Conservation (phyloP, 2,329 filamentous ascomycete genomes). For the Hypoxylon sp. region DNA sequence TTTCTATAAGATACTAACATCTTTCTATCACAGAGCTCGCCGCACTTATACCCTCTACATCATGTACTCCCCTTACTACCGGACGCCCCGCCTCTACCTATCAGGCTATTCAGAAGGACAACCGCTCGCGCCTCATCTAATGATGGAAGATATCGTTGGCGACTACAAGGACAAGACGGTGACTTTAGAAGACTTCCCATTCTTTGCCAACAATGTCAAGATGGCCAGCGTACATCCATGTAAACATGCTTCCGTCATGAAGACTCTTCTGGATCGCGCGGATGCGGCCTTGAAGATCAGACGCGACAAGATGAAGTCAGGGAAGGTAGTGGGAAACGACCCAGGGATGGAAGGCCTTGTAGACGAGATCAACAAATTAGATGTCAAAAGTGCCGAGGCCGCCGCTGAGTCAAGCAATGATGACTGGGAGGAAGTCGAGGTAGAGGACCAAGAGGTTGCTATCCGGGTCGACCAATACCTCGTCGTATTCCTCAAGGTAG, state of each 20-base stretch:
- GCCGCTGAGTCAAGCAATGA: constrained; percentile 67
- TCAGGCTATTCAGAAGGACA: constrained; percentile 90
- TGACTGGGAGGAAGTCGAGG: constrained; percentile 77
- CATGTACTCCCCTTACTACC: constrained; percentile 96
- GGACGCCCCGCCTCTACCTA: constrained; percentile 93
- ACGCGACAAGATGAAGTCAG: constrained; percentile 81
- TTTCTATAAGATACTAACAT: constrained; percentile 38
- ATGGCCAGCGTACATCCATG: constrained; percentile 98
- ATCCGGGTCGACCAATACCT: constrained; percentile 92
- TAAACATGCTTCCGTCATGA: constrained; percentile 98
- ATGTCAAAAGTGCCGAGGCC: constrained; percentile 67
- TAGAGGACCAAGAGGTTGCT: constrained; percentile 79
- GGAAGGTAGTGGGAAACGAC: constrained; percentile 65
- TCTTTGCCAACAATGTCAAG: constrained; percentile 91
- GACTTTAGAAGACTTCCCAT: constrained; percentile 96
- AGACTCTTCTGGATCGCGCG: constrained; percentile 93
- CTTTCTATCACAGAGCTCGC: constrained; percentile 71
- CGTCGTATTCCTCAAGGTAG: constrained; percentile 87
- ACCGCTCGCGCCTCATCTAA: constrained; percentile 83
- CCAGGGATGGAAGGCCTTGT: constrained; percentile 87
- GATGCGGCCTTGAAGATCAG: constrained; percentile 93
- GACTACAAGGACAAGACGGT: constrained; percentile 99
- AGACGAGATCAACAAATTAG: constrained; percentile 80
- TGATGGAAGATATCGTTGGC: constrained; percentile 97
- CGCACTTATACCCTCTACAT: constrained; percentile 99